Evolutionary conservation across 768 basidiomycete species (phyloP), one percentile per base, ranked within the genome.

Genomic region (Rhizopogon rudus): DNA sequence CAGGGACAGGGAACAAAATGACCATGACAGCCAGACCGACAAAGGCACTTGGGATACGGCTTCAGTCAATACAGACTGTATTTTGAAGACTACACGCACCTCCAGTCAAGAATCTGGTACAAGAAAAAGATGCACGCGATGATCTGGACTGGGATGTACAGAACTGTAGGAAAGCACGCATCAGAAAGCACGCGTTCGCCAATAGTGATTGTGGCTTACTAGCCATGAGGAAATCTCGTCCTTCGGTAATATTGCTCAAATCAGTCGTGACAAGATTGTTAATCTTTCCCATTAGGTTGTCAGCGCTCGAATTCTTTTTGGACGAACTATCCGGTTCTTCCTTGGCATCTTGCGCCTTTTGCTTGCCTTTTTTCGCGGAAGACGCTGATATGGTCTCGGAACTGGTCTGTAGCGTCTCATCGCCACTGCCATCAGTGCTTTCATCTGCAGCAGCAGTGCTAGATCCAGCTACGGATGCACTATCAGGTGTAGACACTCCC

Each of bases 181-280:
- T 33, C 22, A 44, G n/a, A 49, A n/a, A 20, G 42, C 1, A 40
- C 33, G 6, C 20, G 3, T n/a, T 25, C n/a, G 17, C 7, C 29
- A 25, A 44, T 25, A 22, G 1, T 1, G 25, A 41, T 22, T 16
- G 22, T 22, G 12, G 44, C 51, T 50, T 55, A 50, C 60, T 41
- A 13, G 53, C 9, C 40, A 50, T 20, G 14, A 67, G 40, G 46
- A 63, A 57, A 44, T 66, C 62, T 22, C 61, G 56, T 13, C 56
- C 61, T 9, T 65, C 61, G 5, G 37, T 59, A 22, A 62, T 49
- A 20, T 62, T 63, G 14, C 33, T 51, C 43, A 50, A 50, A 50
- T 57, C 65, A 46, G 84, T 83, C 7, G 87, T 83, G 35, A 88
- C 80, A 6, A 91, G 70, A 53, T 89, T 91, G 66, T 87, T 91